A percentile compares a stretch with the other conserved stretches of the same genome.
Conservation (phyloP, 805 yeast genomes). For the Clavispora vitiphila region DNA sequence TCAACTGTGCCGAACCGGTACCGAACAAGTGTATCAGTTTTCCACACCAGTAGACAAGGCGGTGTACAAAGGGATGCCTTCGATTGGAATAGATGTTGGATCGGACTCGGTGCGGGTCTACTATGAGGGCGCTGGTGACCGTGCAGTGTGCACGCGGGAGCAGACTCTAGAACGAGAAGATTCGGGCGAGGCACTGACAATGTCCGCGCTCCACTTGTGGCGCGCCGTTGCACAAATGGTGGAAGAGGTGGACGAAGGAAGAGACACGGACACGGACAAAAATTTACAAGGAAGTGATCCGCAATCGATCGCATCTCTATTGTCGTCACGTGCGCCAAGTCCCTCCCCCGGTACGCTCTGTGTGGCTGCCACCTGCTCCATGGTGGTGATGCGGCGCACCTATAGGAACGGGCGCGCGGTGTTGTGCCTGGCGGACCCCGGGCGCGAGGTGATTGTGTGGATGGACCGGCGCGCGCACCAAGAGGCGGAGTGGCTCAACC, state of each 20-base stretch:
- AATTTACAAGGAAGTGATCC: too few species aligned
- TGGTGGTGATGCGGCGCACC: conserved; percentile 39
- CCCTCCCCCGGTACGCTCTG: conserved; percentile 26
- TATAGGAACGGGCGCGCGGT: conserved; percentile 9
- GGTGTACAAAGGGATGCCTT: too few species aligned
- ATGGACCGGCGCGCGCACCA: conserved; percentile 47
- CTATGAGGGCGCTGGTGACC: conserved; percentile 14
- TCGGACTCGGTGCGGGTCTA: conserved; percentile 41
- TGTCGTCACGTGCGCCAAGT: too few species aligned
- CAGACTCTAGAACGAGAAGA: conserved; percentile 6
- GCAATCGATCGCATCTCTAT: too few species aligned
- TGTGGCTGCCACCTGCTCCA: conserved; percentile 56
- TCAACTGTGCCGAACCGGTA: too few species aligned
- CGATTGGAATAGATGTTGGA: conserved; percentile 48
- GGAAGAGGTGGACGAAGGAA: conserved; percentile 1
- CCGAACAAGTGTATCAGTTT: too few species aligned
- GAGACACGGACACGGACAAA: too few species aligned
- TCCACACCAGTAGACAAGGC: too few species aligned
- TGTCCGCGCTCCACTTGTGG: conserved; percentile 12
- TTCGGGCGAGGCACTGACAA: conserved; percentile 9
- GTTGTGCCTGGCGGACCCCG: conserved; percentile 27
- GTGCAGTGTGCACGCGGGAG: conserved; percentile 6
- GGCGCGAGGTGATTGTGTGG: conserved; percentile 50
- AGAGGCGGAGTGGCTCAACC: conserved; percentile 29
- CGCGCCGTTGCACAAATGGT: conserved; percentile 7